Evolutionary conservation across 805 yeast species (phyloP).

Genomic region (Wickerhamomyces tratensis): DNA sequence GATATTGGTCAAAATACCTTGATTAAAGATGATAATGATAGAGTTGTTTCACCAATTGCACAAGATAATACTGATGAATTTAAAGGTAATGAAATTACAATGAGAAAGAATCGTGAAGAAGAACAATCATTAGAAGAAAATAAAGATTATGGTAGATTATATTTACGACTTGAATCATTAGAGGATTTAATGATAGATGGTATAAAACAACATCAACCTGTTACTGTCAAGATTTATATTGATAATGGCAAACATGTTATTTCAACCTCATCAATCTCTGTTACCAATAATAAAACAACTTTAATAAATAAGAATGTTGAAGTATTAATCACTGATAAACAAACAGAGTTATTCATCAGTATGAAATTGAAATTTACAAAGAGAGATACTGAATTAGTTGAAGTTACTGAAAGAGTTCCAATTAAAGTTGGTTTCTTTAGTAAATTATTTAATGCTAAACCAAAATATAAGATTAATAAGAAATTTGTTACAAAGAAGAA

Average conservation of each 20-base stretch:
- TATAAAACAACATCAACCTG: constrained; percentile 27
- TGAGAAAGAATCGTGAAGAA: constrained; percentile 3
- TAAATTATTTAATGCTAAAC: constrained; percentile 31
- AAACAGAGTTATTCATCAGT: constrained; percentile 60
- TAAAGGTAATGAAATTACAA: constrained; percentile 1
- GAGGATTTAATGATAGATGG: constrained; percentile 37
- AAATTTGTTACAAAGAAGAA: constrained; percentile 42
- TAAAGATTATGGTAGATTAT: constrained; percentile 32
- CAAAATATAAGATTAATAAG: constrained; percentile 25
- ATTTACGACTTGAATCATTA: constrained; percentile 37
- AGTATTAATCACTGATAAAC: constrained; percentile 43
- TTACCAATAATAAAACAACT: constrained; percentile 19
- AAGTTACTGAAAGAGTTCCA: constrained; percentile 49
- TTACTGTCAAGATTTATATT: constrained; percentile 32
- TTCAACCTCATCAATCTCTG: constrained; percentile 41
- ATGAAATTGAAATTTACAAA: constrained; percentile 52
- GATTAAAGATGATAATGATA: no score
- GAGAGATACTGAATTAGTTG: constrained; percentile 38
- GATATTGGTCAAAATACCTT: no score
- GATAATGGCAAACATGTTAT: constrained; percentile 82
- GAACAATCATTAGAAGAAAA: constrained; percentile 8
- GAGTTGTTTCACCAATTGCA: no score
- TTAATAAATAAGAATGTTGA: constrained; percentile 71
- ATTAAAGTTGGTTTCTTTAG: constrained; percentile 36
- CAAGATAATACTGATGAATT: not conserved